These are phyloP conservation scores for Amaranthus cruentus DNA, from an alignment of 148 eudicot species.

Conservation along the genomic window DNA sequence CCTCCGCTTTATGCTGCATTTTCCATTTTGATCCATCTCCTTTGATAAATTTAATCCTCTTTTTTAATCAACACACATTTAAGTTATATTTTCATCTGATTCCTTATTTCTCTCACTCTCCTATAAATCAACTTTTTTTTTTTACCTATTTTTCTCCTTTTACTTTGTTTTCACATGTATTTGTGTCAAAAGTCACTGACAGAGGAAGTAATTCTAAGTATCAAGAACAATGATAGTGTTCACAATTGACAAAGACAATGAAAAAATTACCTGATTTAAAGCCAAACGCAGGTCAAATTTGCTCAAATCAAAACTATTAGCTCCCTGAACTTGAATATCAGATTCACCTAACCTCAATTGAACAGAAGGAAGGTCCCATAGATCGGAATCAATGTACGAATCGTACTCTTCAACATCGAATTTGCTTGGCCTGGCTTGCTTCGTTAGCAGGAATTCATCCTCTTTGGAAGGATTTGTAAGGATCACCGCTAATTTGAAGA, in stretches of 20 bases:
- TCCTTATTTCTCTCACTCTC: too few species aligned
- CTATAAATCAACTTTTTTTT: too few species aligned
- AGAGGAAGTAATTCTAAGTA: not conserved
- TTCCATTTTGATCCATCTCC: too few species aligned
- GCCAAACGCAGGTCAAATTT: conserved; percentile 53
- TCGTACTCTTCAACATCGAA: conserved; percentile 69
- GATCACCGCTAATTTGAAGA: conserved; percentile 42
- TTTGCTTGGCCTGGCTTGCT: conserved; percentile 62
- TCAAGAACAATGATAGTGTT: not conserved
- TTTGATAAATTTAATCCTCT: too few species aligned
- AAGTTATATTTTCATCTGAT: too few species aligned
- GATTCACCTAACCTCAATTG: conserved; percentile 28
- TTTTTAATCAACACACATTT: too few species aligned
- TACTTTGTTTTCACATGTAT: too few species aligned
- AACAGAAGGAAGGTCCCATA: conserved; percentile 75
- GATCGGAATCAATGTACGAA: conserved; percentile 68
- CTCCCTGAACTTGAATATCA: conserved; percentile 36
- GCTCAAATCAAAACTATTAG: conserved; percentile 34
- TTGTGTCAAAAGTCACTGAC: not conserved
- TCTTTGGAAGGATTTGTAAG: conserved; percentile 43
- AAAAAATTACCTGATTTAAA: conserved; percentile 41
- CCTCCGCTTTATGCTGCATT: too few species aligned
- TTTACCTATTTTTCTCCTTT: too few species aligned
- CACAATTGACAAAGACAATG: not conserved
- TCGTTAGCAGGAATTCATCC: conserved; percentile 42